Conservation (phyloP, 78 protist genomes). For the slime mould (Dictyostelium discoideum) region DNA sequence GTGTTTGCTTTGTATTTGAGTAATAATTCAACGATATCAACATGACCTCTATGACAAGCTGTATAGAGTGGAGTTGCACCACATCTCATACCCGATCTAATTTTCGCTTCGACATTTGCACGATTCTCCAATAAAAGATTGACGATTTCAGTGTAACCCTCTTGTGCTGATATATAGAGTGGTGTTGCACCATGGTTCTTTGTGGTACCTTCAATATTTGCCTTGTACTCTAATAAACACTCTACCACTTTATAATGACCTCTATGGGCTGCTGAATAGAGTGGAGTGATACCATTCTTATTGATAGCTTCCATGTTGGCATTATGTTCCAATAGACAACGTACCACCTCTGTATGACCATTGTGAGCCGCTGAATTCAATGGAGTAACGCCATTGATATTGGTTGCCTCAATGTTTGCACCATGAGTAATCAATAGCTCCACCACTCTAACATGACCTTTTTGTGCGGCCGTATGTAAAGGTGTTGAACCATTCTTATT, state of each 20-base stretch:
- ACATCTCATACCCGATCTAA: constrained; percentile 78
- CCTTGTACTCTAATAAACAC: constrained; percentile 51
- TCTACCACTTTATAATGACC: constrained; percentile 72
- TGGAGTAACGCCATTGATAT: constrained; percentile 76
- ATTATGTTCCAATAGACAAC: constrained; percentile 8
- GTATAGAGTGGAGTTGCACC: constrained; percentile 77
- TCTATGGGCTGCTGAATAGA: constrained; percentile 72
- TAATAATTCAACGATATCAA: constrained; percentile 55
- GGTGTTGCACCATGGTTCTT: constrained; percentile 80
- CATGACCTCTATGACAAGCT: constrained; percentile 71
- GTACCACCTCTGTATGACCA: constrained; percentile 78
- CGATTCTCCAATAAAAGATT: constrained; percentile 25
- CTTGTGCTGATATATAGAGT: constrained; percentile 66
- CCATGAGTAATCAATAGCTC: constrained; percentile 47
- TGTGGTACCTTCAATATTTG: constrained; percentile 75
- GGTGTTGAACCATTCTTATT: constrained; percentile 78
- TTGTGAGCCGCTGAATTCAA: constrained; percentile 77
- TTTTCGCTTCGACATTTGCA: constrained; percentile 77
- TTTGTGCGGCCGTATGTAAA: constrained; percentile 72
- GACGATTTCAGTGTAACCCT: constrained; percentile 68
- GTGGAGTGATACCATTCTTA: constrained; percentile 77
- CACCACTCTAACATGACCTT: constrained; percentile 68
- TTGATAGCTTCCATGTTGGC: constrained; percentile 81
- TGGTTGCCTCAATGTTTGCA: constrained; percentile 70
- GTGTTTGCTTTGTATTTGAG: constrained; percentile 35